Base-by-base conservation (phyloP, 2,329 filamentous ascomycete species). In the Ambrosiella beaveri region DNA sequence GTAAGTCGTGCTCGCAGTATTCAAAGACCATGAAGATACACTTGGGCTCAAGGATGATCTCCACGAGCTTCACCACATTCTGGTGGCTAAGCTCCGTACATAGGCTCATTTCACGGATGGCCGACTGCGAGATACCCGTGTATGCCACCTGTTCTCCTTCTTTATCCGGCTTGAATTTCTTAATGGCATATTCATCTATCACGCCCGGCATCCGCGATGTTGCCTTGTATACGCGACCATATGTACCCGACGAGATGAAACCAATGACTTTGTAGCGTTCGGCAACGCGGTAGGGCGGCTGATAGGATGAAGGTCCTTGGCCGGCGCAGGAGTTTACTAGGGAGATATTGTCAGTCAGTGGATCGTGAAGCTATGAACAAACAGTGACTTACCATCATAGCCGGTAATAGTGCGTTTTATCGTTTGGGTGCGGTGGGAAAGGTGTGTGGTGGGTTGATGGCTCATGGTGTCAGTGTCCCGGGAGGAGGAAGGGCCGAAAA, bases 1-100 rank as follows among this genome's bases (percentile, higher is more conserved):
- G 76, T 41, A 98, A 74, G 70, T 98, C 93, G 69, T 98, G 93
- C 71, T 98, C 93, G 64, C 93, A 93, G 69, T 95, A 98, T 70
- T 97, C 93, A 65, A 98, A 97, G 1, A 98, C 90, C 86, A 98
- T 98, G 71, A 90, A 98, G 68, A 98, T 97, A 73, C 90, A 96
- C 73, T 97, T 97, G 70, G 95, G 90, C 71, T 98, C 91, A 2
- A 98, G 77, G 65, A 98, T 95, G 65, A 95, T 97, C 71, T 98
- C 93, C 62, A 91, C 82, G 1, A 96, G 80, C 60, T 85, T 82
- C 63, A 98, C 91, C 39, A 98, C 84, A 68, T 97, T 97, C 59
- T 81, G 75, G 69, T 98, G 89, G 60, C 79, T 82, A 35, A 98
- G 77, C 68, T 98, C 93, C 41, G 88, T 93, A 71, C 93, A 98